Evolutionary conservation across 2,329 filamentous ascomycete genomes (phyloP).

Genomic region (Aspergillus ustus): DNA sequence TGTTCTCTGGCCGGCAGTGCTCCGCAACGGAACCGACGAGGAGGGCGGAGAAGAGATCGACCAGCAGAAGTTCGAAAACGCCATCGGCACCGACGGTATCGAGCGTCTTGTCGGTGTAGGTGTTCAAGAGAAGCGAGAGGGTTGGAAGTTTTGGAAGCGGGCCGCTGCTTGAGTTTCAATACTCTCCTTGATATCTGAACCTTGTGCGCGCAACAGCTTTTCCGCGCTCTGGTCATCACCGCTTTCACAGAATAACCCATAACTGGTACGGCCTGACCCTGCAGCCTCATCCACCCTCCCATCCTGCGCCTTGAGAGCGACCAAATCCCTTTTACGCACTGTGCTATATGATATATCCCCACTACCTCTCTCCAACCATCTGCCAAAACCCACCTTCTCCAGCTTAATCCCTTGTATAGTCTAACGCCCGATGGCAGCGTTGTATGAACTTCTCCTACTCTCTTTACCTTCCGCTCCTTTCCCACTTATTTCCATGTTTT

Average conservation of each 20-base stretch:
- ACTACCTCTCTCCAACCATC: not conserved
- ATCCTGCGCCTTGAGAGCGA: not conserved
- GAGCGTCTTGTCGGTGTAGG: conserved; percentile 85
- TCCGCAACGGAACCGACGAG: conserved; percentile 81
- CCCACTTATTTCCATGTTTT: not conserved
- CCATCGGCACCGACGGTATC: conserved; percentile 81
- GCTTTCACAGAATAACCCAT: not conserved
- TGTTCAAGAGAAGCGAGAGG: conserved; percentile 69
- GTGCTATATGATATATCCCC: not conserved
- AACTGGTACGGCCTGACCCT: not conserved
- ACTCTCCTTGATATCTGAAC: not conserved
- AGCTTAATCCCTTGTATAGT: not conserved
- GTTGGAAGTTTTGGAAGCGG: conserved; percentile 83
- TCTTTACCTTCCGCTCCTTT: not conserved
- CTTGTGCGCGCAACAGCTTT: not conserved
- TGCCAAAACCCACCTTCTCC: not conserved
- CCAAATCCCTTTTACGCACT: not conserved
- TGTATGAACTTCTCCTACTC: not conserved
- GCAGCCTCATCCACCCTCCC: too few species aligned
- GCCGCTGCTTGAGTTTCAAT: conserved; percentile 13
- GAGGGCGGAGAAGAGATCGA: conserved; percentile 92
- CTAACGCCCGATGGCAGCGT: conserved; percentile 3
- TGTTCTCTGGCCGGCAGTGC: conserved; percentile 88
- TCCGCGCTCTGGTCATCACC: not conserved
- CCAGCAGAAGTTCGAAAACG: conserved; percentile 83